Percentiles rank a stretch among this genome's conserved stretches.
Conservation (phyloP, 108 stramenopile genomes). For the Skeletonema grethae region DNA sequence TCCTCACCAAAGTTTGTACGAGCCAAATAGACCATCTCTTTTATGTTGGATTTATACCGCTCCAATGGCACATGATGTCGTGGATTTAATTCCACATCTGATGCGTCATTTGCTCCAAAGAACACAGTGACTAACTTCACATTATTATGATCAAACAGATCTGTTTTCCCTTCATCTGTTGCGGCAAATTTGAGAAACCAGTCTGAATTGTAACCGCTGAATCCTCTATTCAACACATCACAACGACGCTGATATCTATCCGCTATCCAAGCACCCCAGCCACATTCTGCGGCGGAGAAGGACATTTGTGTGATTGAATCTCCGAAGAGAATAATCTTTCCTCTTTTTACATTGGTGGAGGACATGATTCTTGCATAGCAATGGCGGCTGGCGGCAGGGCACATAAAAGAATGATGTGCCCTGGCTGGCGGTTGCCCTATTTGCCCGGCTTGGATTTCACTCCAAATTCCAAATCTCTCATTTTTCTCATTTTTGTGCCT, state of each 20-base stretch:
- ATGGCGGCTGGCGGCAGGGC: too few species aligned
- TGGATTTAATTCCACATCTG: conserved; percentile 36
- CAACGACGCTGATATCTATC: conserved; percentile 68
- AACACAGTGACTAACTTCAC: conserved; percentile 56
- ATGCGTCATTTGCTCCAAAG: conserved; percentile 82
- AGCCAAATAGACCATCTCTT: conserved; percentile 45
- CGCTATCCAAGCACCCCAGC: conserved; percentile 67
- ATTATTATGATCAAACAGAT: conserved; percentile 26
- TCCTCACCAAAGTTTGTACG: conserved; percentile 28
- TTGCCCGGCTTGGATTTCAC: too few species aligned
- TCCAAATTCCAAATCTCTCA: too few species aligned
- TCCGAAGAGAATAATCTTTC: conserved; percentile 63
- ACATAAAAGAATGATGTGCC: too few species aligned
- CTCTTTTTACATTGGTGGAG: neutral
- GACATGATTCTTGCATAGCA: neutral
- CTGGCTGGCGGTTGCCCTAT: too few species aligned
- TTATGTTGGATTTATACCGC: conserved; percentile 60
- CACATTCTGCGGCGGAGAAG: conserved; percentile 21
- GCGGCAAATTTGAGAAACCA: conserved; percentile 20
- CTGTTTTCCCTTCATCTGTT: conserved; percentile 23
- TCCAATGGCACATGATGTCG: conserved; percentile 68
- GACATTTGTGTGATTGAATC: conserved; percentile 73
- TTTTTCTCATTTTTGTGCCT: too few species aligned
- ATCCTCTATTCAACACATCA: conserved; percentile 80
- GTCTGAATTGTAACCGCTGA: conserved; percentile 72